These are phyloP conservation scores for Petunia secreta DNA, from an alignment of 257 asterid genomes.

Conservation along the genomic window DNA sequence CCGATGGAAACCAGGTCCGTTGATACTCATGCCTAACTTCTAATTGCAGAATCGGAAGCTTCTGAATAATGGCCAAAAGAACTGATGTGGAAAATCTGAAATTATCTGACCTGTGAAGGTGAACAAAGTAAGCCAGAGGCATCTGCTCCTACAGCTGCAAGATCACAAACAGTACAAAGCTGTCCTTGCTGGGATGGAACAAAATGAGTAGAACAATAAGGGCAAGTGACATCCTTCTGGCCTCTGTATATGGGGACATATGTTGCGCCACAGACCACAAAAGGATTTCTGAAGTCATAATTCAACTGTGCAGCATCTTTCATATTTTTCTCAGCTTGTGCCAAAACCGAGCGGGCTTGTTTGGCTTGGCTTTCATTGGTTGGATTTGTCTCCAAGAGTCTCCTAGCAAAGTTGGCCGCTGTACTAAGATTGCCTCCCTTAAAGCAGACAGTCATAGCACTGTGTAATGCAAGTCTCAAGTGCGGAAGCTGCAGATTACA, in stretches of 20 bases:
- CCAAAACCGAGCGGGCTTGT: conserved; percentile 72
- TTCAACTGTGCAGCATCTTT: conserved; percentile 64
- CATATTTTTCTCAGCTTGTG: conserved; percentile 78
- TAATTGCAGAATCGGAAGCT: conserved; percentile 24
- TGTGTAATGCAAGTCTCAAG: conserved; percentile 66
- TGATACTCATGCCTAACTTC: conserved; percentile 20
- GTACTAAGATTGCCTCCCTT: conserved; percentile 62
- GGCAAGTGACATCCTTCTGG: conserved; percentile 77
- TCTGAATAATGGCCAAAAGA: conserved; percentile 8
- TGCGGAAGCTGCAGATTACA: conserved; percentile 82
- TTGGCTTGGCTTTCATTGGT: conserved; percentile 57
- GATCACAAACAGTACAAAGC: conserved; percentile 73
- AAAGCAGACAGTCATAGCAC: conserved; percentile 68
- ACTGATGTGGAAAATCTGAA: conserved; percentile 12
- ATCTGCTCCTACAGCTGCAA: conserved; percentile 74
- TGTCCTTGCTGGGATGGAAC: conserved; percentile 69
- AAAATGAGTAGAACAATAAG: conserved; percentile 71
- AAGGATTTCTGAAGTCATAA: conserved; percentile 87
- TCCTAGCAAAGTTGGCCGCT: conserved; percentile 82
- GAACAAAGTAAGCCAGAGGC: conserved; percentile 93
- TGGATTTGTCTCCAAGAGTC: conserved; percentile 81
- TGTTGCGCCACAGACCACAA: conserved; percentile 85
- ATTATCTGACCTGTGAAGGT: conserved; percentile 71
- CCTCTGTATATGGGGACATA: conserved; percentile 83
- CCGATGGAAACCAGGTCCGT: conserved; percentile 26